phyloP scores from a whole-genome alignment of 1,284 basidiomycete genomes.

The Moesziomyces sp. region DNA sequence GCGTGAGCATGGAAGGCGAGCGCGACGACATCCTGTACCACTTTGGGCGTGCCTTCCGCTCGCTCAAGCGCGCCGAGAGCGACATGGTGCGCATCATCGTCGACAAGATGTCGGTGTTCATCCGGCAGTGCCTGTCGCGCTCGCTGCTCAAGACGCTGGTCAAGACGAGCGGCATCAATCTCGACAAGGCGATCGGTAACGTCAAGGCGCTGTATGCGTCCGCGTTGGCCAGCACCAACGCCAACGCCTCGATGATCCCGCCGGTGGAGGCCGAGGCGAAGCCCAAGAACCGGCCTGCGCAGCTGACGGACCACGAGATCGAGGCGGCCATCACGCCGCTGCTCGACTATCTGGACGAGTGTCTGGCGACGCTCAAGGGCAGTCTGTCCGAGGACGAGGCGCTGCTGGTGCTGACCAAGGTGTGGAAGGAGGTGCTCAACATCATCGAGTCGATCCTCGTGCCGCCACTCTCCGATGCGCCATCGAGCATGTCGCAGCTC shows the following conservation, averaged over 20 bases:
- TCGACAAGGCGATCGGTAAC: conserved; percentile 65
- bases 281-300: conserved; percentile 72
- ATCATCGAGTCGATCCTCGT: conserved; percentile 90
- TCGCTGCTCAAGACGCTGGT: conserved; percentile 72
- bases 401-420: conserved; percentile 88
- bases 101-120: conserved; percentile 97
- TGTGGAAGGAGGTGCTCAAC: conserved; percentile 95
- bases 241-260: conserved; percentile 58
- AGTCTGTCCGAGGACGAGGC: conserved; percentile 77
- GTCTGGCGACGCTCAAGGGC: conserved; percentile 89
- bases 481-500: conserved; percentile 88
- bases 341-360: conserved; percentile 96
- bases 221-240: conserved; percentile 60
- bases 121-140: conserved; percentile 87
- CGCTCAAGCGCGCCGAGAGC: conserved; percentile 89
- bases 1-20: conserved; percentile 98
- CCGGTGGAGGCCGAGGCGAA: conserved; percentile 56
- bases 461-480: conserved; percentile 87
- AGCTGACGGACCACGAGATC: conserved; percentile 89
- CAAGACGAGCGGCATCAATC: conserved; percentile 60
- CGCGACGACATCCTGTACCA: conserved; percentile 98
- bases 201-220: conserved; percentile 65
- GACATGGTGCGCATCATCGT: conserved; percentile 98
- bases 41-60: conserved; percentile 94
- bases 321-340: conserved; percentile 91